Conservation (phyloP, 169 alveolate genomes). For the Eimeria zaria region DNA sequence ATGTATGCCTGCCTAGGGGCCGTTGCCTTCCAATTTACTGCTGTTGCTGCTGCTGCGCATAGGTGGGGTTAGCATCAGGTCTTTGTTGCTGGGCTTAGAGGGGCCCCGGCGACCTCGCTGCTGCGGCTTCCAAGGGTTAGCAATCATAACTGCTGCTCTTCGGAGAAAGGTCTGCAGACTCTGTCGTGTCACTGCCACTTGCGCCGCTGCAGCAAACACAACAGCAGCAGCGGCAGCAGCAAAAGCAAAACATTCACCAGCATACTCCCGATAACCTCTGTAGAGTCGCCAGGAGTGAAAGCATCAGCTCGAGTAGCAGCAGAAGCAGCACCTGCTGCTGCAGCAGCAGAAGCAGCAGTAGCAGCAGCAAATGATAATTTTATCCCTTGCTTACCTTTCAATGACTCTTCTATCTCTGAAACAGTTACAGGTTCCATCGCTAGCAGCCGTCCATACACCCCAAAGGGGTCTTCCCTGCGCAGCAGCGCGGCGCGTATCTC, state of each 20-base stretch:
- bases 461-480: slow-evolving; percentile 26
- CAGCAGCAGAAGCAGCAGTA: slow-evolving; percentile 12
- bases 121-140: slow-evolving; percentile 36
- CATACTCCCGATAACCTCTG: neutral
- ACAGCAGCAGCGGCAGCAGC: neutral
- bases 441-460: slow-evolving; percentile 27
- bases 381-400: neutral
- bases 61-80: neutral
- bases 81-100: neutral
- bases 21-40: neutral
- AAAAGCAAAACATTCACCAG: neutral
- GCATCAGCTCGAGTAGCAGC: neutral
- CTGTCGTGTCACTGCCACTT: slow-evolving; percentile 16
- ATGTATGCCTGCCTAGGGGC: neutral
- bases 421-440: slow-evolving; percentile 27
- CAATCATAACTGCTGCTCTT: slow-evolving; percentile 19
- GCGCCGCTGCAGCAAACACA: slow-evolving; percentile 41
- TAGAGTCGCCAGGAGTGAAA: no score
- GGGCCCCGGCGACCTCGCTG: slow-evolving; percentile 52
- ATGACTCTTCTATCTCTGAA: slow-evolving; percentile 11
- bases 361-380: neutral
- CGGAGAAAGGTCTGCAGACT: slow-evolving; percentile 17
- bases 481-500: slow-evolving; percentile 39
- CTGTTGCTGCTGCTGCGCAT: neutral
- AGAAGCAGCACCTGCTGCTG: neutral